Conservation (phyloP, 2,329 filamentous ascomycete genomes). For the Penicillium polonicum region DNA sequence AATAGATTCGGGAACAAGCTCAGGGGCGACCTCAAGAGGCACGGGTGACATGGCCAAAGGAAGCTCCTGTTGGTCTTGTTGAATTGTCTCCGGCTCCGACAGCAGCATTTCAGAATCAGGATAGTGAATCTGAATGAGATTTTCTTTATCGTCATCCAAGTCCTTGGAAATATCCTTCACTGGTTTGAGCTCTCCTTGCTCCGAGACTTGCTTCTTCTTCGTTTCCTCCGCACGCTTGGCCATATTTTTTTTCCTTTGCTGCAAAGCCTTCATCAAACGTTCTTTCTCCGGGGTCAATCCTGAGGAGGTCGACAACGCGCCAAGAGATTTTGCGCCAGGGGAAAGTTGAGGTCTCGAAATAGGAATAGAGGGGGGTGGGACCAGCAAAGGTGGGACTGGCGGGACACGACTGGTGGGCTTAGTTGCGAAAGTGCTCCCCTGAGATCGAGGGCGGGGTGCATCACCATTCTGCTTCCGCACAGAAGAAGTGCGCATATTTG, state of each 20-base stretch:
- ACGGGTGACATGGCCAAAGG: not conserved
- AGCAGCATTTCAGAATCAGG: slow-evolving; percentile 1
- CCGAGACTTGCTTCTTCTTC: slow-evolving; percentile 25
- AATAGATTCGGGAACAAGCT: slow-evolving; percentile 14
- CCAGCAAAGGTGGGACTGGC: slow-evolving; percentile 40
- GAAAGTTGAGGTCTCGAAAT: slow-evolving; percentile 38
- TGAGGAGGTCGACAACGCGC: slow-evolving; percentile 44
- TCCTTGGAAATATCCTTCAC: slow-evolving; percentile 17
- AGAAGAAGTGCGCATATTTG: slow-evolving; percentile 68
- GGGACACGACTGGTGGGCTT: slow-evolving; percentile 33
- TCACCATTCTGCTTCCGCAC: slow-evolving; percentile 50
- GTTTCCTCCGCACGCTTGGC: slow-evolving; percentile 36
- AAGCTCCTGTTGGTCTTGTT: slow-evolving; percentile 9
- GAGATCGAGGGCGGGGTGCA: slow-evolving; percentile 46
- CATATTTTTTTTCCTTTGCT: slow-evolving; percentile 81
- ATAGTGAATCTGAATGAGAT: slow-evolving; percentile 26
- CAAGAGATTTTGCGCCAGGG: slow-evolving; percentile 45
- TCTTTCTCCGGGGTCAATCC: slow-evolving; percentile 86
- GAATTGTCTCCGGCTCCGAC: slow-evolving; percentile 12
- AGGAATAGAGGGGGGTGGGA: slow-evolving; percentile 39
- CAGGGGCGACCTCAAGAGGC: slow-evolving; percentile 3
- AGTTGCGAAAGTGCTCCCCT: slow-evolving; percentile 36
- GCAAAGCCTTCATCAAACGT: slow-evolving; percentile 88
- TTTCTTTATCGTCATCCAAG: slow-evolving; percentile 28
- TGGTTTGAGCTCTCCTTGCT: slow-evolving; percentile 13